Conservation (phyloP, 352 stramenopile species). For the Globisporangium cylindrosporum region DNA sequence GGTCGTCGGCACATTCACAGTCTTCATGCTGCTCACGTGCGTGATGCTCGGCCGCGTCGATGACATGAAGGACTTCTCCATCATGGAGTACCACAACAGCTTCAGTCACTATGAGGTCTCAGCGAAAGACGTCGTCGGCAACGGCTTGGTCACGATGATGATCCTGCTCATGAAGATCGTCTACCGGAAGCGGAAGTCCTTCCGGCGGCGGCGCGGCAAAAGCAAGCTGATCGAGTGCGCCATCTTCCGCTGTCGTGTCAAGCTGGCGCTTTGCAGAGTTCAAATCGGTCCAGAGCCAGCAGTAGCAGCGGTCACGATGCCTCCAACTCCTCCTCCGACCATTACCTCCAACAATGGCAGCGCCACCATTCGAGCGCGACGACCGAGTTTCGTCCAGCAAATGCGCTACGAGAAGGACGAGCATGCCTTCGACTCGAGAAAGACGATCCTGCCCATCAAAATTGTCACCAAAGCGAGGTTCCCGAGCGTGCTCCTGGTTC, state of each 20-base stretch:
- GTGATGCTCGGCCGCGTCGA: too few relatives aligned
- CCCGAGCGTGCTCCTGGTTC: not conserved
- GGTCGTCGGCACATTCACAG: too few relatives aligned
- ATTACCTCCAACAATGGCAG: too few relatives aligned
- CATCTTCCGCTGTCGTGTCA: constrained; percentile 16
- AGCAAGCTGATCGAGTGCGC: constrained; percentile 23
- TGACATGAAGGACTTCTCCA: too few relatives aligned
- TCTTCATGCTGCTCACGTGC: too few relatives aligned
- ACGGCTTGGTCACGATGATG: constrained; percentile 22
- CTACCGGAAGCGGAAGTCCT: constrained; percentile 22
- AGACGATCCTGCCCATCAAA: constrained; percentile 5
- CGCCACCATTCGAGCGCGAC: not conserved
- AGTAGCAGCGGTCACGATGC: too few relatives aligned
- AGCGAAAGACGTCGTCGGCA: constrained; percentile 14
- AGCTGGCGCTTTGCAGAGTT: constrained; percentile 9
- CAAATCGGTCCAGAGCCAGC: not conserved
- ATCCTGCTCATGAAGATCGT: constrained; percentile 30
- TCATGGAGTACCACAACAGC: too few relatives aligned
- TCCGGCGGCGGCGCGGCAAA: constrained; percentile 8
- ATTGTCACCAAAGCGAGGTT: constrained; percentile 12
- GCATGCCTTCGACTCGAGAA: constrained; percentile 10
- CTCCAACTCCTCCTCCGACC: not conserved
- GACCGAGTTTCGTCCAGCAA: constrained; percentile 23
- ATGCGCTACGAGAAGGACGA: constrained; percentile 15
- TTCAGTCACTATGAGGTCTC: too few relatives aligned